Evolutionary conservation across 176 grass and related monocot species (phyloP), one percentile per base, ranked within the genome.

Genomic region (Paspalum vaginatum): DNA sequence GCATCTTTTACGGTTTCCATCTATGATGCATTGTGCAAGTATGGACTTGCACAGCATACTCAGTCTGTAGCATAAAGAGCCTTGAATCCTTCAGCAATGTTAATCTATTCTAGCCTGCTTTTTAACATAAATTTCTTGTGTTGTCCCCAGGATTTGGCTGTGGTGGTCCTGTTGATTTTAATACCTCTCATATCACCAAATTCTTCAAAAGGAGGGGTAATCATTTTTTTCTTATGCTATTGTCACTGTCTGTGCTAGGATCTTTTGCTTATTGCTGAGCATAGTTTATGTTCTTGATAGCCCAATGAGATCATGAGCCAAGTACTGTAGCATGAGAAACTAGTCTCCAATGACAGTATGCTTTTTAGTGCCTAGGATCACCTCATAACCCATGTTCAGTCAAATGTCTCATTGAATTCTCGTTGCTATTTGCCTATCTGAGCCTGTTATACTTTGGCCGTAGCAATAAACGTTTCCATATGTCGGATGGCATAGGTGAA

Each of bases 151-250:
- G 96, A 99, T 87, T 81, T 99, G 82, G 96, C 92, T 12, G 96
- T 99, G 90, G 96, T 99, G 55, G 96, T 99, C 61, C 78, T 99
- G 61, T 78, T 99, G 88, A 99, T 99, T 72, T 76, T 99, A 54
- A 95, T 99, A 82, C 96, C 96, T 55, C 96, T 99, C 61, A 87
- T 99, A 71, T 99, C 96, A 72, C 96, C 96, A 76, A 99, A 95
- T 77, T 99, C 96, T 70, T 99, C 96, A 41, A 95, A 93, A 95
- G 96, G 96, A 95, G 96, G 96, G 96, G 96, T 99, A 99, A 85
- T 9, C 10, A 85, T 91, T 83, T 88, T 79, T 85, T 75, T 39
- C 46, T 54, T 81, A 53, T 60, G 11, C 8, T 76, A n/a, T 39
- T 85, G 8, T 53, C 40, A 16, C 76, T 72, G 20, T 59, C 11